Evolutionary conservation across 164 flowering plant species (phyloP).

Genomic region (Magnolia sinica): DNA sequence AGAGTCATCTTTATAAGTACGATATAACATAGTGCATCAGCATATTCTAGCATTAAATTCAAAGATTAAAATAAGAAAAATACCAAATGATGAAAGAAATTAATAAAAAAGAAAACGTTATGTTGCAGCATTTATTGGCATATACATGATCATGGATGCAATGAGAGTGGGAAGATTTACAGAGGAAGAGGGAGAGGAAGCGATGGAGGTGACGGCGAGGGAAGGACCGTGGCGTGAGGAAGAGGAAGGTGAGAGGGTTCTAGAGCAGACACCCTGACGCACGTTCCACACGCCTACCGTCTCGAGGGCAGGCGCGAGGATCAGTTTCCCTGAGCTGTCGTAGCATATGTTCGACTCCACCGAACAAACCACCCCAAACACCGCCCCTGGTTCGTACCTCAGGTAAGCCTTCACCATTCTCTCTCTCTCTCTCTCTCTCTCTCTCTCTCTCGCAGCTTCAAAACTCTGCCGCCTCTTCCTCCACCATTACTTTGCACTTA

Average conservation of each 20-base stretch:
- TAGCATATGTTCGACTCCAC: conserved; percentile 68
- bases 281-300: conserved; percentile 79
- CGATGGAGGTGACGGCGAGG: conserved; percentile 69
- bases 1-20: no score
- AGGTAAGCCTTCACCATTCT: conserved; percentile 93
- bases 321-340: conserved; percentile 74
- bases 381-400: conserved; percentile 75
- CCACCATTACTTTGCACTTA: no score
- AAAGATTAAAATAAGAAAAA: no score
- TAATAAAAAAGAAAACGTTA: no score
- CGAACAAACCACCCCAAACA: conserved; percentile 81
- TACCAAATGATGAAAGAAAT: no score
- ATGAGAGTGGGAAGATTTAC: conserved; percentile 21
- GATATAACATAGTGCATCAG: no score
- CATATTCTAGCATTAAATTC: no score
- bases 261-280: conserved; percentile 76
- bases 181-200: conserved; percentile 61
- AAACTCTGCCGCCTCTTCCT: not conserved
- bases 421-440: not conserved
- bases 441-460: not conserved
- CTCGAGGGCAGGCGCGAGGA: conserved; percentile 84
- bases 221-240: conserved; percentile 49
- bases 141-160: not conserved
- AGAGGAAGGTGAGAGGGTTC: conserved; percentile 53
- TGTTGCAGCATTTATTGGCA: not conserved